Evolutionary conservation across 2,329 filamentous ascomycete genomes (phyloP), one percentile per base, ranked within the genome.

Genomic region (Fusarium cyanostomum): DNA sequence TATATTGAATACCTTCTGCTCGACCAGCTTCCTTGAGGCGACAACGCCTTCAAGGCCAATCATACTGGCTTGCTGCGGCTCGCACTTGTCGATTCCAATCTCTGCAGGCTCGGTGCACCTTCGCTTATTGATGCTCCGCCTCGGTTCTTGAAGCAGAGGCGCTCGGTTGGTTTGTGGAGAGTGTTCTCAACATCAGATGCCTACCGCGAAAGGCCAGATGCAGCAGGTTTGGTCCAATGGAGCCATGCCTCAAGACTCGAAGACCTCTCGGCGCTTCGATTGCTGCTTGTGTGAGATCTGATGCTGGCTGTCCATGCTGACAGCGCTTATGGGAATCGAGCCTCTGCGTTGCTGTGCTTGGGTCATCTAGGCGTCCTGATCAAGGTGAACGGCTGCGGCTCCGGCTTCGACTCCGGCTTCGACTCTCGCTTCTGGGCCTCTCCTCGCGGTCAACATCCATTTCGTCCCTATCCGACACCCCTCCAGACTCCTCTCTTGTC

Each of bases 401-500:
- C 1, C 33, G 38, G 7, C 55, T 68, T 12, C 50, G 50, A 43
- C 62, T 71, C 21, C 50, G 57, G 51, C 70, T 75, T 8, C 54
- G 44, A 26, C 53, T 67, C 16, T 41, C 44, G 18, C 55, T 69
- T 21, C 73, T 66, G 27, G 63, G 64, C 15, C 63, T 52, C 48
- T 72, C 69, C 7, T 72, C 71, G 2, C 69, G 69, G 60, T 80
- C 80, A 34, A 79, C 70, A 44, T 81, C 78, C 78, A 79, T 79
- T 5, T 71, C 70, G 11, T 69, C 69, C n/a, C 68, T 59, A n/a
- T 76, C 75, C 2, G 71, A 73, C 13, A 73, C 56, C 37, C 77
- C 78, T 0, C 79, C 79, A 4, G 79, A 81, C 6, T 82, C 81
- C 38, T 80, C 78, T 30, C 70, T 72, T 12, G 64, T 64, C 2